Percentiles rank a stretch among this genome's conserved stretches.
phyloP scores from a whole-genome alignment of 192 early-diverging fungal genomes.

The Coemansia guatemalensis region DNA sequence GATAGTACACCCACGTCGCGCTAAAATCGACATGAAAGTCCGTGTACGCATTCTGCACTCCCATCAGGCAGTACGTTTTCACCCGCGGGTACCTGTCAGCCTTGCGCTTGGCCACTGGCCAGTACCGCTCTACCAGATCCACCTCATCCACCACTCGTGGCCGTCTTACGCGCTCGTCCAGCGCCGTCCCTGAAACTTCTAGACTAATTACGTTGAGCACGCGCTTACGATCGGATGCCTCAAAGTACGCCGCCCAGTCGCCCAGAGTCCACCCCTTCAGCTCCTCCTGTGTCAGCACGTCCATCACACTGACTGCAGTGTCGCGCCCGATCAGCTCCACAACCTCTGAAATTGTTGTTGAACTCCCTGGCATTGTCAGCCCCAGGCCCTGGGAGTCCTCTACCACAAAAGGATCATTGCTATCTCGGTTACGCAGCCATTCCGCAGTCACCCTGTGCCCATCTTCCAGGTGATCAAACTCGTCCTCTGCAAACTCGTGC shows the following conservation, averaged over 20 bases:
- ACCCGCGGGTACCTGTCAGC: slow-evolving; percentile 79
- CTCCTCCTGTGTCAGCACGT: slow-evolving; percentile 88
- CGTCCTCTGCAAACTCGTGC: slow-evolving; percentile 64
- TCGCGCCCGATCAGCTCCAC: slow-evolving; percentile 59
- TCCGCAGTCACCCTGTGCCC: slow-evolving; percentile 69
- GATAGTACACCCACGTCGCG: slow-evolving; percentile 88
- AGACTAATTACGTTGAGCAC: slow-evolving; percentile 88
- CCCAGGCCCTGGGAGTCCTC: slow-evolving; percentile 66
- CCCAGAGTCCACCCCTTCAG: slow-evolving; percentile 74
- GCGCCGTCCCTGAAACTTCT: slow-evolving; percentile 74
- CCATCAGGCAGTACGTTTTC: slow-evolving; percentile 92
- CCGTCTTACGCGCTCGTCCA: slow-evolving; percentile 66
- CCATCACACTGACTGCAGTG: slow-evolving; percentile 82
- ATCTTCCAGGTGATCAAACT: slow-evolving; percentile 61
- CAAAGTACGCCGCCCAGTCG: slow-evolving; percentile 83
- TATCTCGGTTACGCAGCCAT: slow-evolving; percentile 61
- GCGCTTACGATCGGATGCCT: slow-evolving; percentile 59
- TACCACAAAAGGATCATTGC: slow-evolving; percentile 76
- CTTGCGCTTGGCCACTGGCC: slow-evolving; percentile 68
- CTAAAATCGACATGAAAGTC: slow-evolving; percentile 91
- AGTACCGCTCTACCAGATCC: slow-evolving; percentile 86
- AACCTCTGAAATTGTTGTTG: slow-evolving; percentile 63
- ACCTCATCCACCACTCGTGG: slow-evolving; percentile 81
- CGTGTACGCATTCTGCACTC: slow-evolving; percentile 87
- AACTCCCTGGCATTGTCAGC: slow-evolving; percentile 74